A percentile compares a stretch with the other conserved stretches of the same genome.
Conservation (phyloP, 352 stramenopile species). For the Achlya hypogyna region DNA sequence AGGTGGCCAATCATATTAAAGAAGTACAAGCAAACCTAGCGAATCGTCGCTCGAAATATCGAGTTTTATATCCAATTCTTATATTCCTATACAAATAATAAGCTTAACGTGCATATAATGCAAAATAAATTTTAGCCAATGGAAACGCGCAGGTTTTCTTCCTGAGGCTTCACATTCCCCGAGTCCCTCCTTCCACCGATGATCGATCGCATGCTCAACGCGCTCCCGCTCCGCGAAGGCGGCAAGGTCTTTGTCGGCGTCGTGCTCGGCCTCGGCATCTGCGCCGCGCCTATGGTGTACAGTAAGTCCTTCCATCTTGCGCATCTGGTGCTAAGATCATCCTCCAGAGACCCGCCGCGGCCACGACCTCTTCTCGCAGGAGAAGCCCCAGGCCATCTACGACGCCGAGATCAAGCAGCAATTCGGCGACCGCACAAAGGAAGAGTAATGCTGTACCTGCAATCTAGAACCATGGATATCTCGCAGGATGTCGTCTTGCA, state of each 20-base stretch:
- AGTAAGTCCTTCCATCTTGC: constrained; percentile 29
- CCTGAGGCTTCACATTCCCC: background rate
- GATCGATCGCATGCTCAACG: background rate
- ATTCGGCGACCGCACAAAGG: constrained; percentile 13
- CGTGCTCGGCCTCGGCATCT: constrained; percentile 57
- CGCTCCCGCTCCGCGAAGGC: background rate
- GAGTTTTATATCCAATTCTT: background rate
- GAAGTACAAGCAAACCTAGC: too few relatives aligned
- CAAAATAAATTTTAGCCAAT: background rate
- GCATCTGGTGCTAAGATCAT: background rate
- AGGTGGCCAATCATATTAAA: too few relatives aligned
- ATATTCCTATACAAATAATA: background rate
- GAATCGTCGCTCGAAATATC: too few relatives aligned
- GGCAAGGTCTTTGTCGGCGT: constrained; percentile 62
- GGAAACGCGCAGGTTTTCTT: background rate
- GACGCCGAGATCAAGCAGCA: constrained; percentile 53
- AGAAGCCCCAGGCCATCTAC: constrained; percentile 71
- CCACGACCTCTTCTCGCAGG: constrained; percentile 78
- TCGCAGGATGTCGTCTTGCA: background rate
- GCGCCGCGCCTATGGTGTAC: constrained; percentile 50
- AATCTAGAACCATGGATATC: background rate
- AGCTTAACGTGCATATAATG: background rate
- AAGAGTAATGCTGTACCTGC: constrained; percentile 5
- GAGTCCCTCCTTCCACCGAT: background rate
- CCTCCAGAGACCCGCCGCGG: constrained; percentile 60